Percentiles rank a stretch among this genome's conserved stretches.
These are phyloP conservation scores for Cystofilobasidium bisporidii DNA, from an alignment of 768 basidiomycete genomes.

Conservation along the genomic window DNA sequence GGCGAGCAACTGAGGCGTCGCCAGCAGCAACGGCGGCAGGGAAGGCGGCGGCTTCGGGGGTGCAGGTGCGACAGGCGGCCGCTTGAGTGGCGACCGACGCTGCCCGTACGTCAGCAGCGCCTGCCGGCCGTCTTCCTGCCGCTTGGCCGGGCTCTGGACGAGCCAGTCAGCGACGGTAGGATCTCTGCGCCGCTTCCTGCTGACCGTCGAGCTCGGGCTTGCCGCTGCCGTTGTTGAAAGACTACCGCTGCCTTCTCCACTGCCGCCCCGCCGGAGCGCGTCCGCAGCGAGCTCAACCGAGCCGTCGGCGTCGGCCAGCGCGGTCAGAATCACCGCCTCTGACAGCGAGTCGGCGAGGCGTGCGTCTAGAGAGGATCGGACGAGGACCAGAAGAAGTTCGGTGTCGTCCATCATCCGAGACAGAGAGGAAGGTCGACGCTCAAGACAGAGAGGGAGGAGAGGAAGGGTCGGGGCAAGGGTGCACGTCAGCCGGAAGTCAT, in stretches of 20 bases:
- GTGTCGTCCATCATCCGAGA: neutral
- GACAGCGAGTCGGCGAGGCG: neutral
- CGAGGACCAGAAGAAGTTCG: slow-evolving; percentile 5
- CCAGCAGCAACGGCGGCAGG: slow-evolving; percentile 34
- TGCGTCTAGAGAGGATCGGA: neutral
- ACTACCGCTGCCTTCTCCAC: slow-evolving; percentile 28
- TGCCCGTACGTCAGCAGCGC: neutral
- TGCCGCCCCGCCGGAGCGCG: slow-evolving; percentile 30
- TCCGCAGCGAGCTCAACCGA: slow-evolving; percentile 36
- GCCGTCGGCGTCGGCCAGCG: slow-evolving; percentile 31
- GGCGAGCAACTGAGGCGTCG: slow-evolving; percentile 33
- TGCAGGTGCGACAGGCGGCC: neutral
- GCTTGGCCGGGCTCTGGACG: neutral
- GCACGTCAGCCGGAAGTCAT: too few species aligned
- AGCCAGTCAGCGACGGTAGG: neutral
- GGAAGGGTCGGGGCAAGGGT: too few species aligned
- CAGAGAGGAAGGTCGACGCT: neutral
- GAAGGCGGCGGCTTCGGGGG: slow-evolving; percentile 15
- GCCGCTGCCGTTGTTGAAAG: slow-evolving; percentile 24
- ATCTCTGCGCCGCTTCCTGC: neutral
- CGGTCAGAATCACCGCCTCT: slow-evolving; percentile 14
- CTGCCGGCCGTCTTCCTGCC: neutral
- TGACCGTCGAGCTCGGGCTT: neutral
- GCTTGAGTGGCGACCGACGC: neutral
- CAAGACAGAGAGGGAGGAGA: too few species aligned